phyloP scores from a whole-genome alignment of 2,329 filamentous ascomycete species.

The Alternaria postmessia region DNA sequence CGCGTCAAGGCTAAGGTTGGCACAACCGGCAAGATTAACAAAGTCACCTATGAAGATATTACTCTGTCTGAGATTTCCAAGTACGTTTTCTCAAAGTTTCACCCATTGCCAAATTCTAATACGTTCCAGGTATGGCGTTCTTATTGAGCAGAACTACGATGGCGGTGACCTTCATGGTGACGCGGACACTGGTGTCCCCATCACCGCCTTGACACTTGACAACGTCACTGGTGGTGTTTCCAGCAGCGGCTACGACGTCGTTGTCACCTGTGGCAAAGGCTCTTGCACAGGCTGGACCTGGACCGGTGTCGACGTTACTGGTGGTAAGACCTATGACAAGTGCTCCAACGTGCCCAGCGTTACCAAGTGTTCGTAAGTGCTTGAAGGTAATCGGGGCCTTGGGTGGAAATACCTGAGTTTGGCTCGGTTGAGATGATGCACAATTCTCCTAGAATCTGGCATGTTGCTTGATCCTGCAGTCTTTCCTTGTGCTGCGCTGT shows the following conservation, averaged over 20 bases:
- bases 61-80: conserved; percentile 53
- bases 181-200: conserved; percentile 58
- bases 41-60: conserved; percentile 58
- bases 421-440: not conserved
- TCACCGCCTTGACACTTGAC: conserved; percentile 53
- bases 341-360: conserved; percentile 48
- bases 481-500: not conserved
- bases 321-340: conserved; percentile 48
- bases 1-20: conserved; percentile 65
- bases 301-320: conserved; percentile 53
- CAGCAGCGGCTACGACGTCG: conserved; percentile 58
- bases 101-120: not conserved
- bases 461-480: not conserved
- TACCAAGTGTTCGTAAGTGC: conserved; percentile 27
- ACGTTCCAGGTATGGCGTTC: conserved; percentile 53
- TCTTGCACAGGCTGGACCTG: conserved; percentile 64
- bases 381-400: not conserved
- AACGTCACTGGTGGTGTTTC: conserved; percentile 48
- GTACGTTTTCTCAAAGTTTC: not conserved
- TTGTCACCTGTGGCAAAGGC: conserved; percentile 60
- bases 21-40: conserved; percentile 60
- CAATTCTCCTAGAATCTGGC: not conserved
- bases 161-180: conserved; percentile 54
- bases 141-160: conserved; percentile 62
- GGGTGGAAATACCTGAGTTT: not conserved